Evolutionary conservation across 1,284 basidiomycete genomes (phyloP).

Genomic region (Austroboletus novae-zelandiae): DNA sequence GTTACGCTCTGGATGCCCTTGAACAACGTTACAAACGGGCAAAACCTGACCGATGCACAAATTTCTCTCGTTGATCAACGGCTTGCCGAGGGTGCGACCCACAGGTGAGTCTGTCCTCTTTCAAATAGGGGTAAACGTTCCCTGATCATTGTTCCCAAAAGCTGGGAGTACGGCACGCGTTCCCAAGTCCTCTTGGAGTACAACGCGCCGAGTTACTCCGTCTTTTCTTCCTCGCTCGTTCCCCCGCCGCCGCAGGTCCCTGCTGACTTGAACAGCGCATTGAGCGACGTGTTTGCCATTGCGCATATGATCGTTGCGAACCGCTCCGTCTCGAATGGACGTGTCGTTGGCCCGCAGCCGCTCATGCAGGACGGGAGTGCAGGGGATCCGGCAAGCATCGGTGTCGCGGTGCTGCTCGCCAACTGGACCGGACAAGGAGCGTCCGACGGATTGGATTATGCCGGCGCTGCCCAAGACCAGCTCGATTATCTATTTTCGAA

Average conservation of each 20-base stretch:
- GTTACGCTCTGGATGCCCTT: conserved; percentile 7
- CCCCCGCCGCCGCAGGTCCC: conserved; percentile 43
- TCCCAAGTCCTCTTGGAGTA: conserved; percentile 60
- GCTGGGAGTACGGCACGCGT: conserved; percentile 68
- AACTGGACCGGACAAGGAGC: conserved; percentile 59
- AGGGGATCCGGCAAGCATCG: conserved; percentile 82
- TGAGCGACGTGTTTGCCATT: conserved; percentile 58
- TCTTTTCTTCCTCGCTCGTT: conserved; percentile 43
- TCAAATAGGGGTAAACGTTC: not conserved
- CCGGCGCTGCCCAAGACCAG: conserved; percentile 66
- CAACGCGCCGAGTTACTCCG: conserved; percentile 47
- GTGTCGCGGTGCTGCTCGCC: conserved; percentile 76
- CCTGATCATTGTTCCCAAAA: conserved; percentile 24
- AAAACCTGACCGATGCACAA: conserved; percentile 26
- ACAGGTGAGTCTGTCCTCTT: conserved; percentile 22
- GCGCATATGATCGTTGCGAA: conserved; percentile 53
- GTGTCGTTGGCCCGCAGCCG: conserved; percentile 47
- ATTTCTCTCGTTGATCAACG: conserved; percentile 21
- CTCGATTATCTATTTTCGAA: conserved; percentile 65
- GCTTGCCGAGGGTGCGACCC: conserved; percentile 29
- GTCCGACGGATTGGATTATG: conserved; percentile 51
- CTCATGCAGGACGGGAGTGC: conserved; percentile 58
- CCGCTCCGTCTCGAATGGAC: conserved; percentile 40
- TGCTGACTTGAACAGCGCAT: conserved; percentile 33
- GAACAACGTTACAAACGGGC: conserved; percentile 15